These are phyloP conservation scores for Colletotrichum sidae DNA, from an alignment of 2,329 filamentous ascomycete genomes.

Conservation along the genomic window DNA sequence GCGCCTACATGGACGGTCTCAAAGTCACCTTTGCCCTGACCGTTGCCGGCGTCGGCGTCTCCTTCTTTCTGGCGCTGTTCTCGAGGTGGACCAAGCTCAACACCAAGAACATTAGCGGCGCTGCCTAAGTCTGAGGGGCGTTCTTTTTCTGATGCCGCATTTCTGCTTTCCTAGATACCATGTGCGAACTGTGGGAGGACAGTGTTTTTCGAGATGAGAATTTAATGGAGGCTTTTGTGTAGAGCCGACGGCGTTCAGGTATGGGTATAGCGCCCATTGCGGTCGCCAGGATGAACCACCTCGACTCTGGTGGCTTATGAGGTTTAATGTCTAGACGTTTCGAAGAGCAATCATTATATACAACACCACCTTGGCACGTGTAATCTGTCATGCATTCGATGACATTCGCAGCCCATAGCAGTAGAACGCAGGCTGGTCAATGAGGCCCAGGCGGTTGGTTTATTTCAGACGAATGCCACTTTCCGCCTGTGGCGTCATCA, in stretches of 20 bases:
- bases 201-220: not conserved
- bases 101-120: constrained; percentile 27
- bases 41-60: constrained; percentile 58
- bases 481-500: no score
- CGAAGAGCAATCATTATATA: no score
- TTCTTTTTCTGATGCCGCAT: not conserved
- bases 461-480: no score
- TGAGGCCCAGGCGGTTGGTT: no score
- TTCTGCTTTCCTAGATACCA: constrained; percentile 4
- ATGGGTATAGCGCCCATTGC: no score
- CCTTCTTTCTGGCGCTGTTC: constrained; percentile 48
- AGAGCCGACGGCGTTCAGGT: not conserved
- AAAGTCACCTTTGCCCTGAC: constrained; percentile 72
- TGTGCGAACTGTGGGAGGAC: not conserved
- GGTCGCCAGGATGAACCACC: no score
- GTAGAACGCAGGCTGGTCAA: no score
- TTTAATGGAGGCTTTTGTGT: not conserved
- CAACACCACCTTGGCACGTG: no score
- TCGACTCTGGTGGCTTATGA: no score
- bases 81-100: constrained; percentile 48
- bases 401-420: no score
- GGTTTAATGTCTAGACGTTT: no score
- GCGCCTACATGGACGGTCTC: constrained; percentile 72
- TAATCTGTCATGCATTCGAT: no score
- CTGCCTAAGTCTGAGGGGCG: constrained; percentile 4